phyloP scores from a whole-genome alignment of 2,329 filamentous ascomycete genomes.

The Diplodia intermedia region DNA sequence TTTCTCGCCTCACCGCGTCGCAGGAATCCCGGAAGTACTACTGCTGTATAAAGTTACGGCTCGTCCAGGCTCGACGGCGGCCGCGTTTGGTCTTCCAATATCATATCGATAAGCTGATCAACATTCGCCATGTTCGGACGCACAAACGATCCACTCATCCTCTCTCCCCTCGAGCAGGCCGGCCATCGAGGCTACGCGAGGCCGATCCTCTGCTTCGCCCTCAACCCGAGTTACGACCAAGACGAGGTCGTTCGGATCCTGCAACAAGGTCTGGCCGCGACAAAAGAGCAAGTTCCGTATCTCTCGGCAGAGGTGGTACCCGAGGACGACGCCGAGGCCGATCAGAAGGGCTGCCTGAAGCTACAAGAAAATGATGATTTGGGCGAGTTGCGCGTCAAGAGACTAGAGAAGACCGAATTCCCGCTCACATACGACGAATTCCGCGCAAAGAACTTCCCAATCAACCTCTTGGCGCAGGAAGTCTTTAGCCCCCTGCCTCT shows the following conservation, averaged over 20 bases:
- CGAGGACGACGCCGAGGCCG: background rate
- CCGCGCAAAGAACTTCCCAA: slow-evolving; percentile 16
- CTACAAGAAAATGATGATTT: background rate
- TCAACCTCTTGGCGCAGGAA: background rate
- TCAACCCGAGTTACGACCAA: background rate
- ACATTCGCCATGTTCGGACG: slow-evolving; percentile 19
- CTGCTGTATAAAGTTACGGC: slow-evolving; percentile 17
- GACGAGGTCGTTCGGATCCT: slow-evolving; percentile 12
- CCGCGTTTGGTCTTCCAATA: background rate
- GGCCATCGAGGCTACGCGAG: slow-evolving; percentile 18
- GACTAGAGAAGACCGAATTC: slow-evolving; percentile 4
- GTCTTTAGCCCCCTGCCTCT: background rate
- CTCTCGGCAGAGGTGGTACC: slow-evolving; percentile 6
- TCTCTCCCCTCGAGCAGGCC: slow-evolving; percentile 13
- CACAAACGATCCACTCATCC: slow-evolving; percentile 14
- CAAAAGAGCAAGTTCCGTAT: slow-evolving; percentile 17
- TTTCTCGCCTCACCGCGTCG: slow-evolving; percentile 26
- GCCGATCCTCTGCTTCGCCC: slow-evolving; percentile 20
- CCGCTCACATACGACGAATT: slow-evolving; percentile 19
- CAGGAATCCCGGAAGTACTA: background rate
- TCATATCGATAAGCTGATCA: slow-evolving; percentile 1
- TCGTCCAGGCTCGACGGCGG: background rate
- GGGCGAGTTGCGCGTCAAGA: background rate
- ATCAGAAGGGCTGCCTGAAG: background rate
- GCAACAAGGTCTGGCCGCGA: background rate